Evolutionary conservation across 257 asterid genomes (phyloP).

Genomic region (Nyctanthes arbortristis): DNA sequence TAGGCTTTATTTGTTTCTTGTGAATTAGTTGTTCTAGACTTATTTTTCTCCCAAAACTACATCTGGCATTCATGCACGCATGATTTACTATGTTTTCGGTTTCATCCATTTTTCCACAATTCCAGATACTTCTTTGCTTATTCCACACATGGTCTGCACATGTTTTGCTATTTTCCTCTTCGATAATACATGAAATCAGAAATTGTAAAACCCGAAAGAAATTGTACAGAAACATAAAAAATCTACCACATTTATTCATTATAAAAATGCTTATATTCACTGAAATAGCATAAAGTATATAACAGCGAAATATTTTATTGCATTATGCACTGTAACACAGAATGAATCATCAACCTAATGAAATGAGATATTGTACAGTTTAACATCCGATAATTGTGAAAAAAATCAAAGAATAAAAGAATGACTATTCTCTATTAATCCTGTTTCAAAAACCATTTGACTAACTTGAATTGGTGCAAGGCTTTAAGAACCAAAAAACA

Average conservation of each 20-base stretch:
- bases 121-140: no score
- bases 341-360: slow-evolving; percentile 16
- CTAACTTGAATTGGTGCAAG: slow-evolving; percentile 77
- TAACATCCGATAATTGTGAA: not conserved
- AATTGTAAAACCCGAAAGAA: no score
- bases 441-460: not conserved
- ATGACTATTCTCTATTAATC: slow-evolving; percentile 7
- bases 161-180: no score
- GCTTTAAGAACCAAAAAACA: slow-evolving; percentile 96
- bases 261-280: slow-evolving; percentile 12
- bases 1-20: no score
- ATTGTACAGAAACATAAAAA: not conserved
- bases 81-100: no score
- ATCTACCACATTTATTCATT: not conserved
- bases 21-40: not conserved
- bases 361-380: slow-evolving; percentile 8
- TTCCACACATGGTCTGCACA: no score
- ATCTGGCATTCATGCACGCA: no score
- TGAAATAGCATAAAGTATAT: slow-evolving; percentile 10
- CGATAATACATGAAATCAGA: no score
- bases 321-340: slow-evolving; percentile 9
- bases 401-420: slow-evolving; percentile 48
- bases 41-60: not conserved
- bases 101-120: no score
- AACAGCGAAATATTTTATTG: slow-evolving; percentile 16